Conservation (phyloP, 768 basidiomycete species). For the Tylopilus sp. region DNA sequence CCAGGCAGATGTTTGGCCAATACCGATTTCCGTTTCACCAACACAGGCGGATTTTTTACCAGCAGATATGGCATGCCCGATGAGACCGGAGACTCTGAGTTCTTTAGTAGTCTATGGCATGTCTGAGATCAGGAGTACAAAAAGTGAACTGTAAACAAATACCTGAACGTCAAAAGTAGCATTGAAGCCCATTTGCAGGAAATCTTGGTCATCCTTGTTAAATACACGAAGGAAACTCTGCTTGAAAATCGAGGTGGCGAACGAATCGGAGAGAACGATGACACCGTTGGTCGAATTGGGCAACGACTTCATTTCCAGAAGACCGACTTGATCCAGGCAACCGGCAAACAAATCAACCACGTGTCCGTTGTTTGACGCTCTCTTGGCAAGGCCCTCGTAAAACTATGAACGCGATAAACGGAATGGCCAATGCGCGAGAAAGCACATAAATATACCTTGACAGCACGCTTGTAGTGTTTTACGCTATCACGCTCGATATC, state of each 20-base stretch:
- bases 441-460: slow-evolving; percentile 60
- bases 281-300: slow-evolving; percentile 96
- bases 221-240: slow-evolving; percentile 94
- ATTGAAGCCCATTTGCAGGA: slow-evolving; percentile 97
- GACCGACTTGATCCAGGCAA: slow-evolving; percentile 95
- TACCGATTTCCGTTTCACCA: slow-evolving; percentile 98
- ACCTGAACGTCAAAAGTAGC: slow-evolving; percentile 98
- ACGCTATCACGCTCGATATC: slow-evolving; percentile 96
- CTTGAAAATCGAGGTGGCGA: slow-evolving; percentile 98
- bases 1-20: slow-evolving; percentile 98
- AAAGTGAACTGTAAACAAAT: slow-evolving; percentile 7
- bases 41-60: slow-evolving; percentile 96
- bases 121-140: background rate
- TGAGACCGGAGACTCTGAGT: slow-evolving; percentile 95
- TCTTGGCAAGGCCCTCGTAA: slow-evolving; percentile 91
- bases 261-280: slow-evolving; percentile 94
- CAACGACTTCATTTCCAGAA: slow-evolving; percentile 95
- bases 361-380: slow-evolving; percentile 92
- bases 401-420: slow-evolving; percentile 52
- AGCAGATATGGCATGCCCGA: slow-evolving; percentile 95
- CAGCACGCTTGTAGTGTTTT: slow-evolving; percentile 95
- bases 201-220: slow-evolving; percentile 88
- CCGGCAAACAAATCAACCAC: slow-evolving; percentile 95
- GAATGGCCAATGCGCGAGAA: background rate
- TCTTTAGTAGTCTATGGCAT: slow-evolving; percentile 92